Conservation (phyloP, 164 flowering plant genomes). For the Warburgia ugandensis region DNA sequence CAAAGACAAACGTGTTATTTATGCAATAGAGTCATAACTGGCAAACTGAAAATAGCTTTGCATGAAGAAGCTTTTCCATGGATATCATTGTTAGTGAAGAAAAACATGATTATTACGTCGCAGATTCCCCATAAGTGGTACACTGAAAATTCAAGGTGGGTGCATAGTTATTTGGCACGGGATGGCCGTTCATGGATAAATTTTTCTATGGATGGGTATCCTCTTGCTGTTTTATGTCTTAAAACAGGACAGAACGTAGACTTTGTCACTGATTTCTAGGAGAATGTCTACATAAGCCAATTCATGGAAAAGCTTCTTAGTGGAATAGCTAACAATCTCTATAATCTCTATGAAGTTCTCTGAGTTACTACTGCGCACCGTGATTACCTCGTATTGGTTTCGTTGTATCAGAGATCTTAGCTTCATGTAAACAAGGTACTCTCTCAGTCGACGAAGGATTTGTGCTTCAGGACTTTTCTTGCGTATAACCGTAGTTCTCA, state of each 20-base stretch:
- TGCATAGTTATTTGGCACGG: too few species aligned
- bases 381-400: constrained; percentile 1
- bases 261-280: neutral
- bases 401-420: constrained; percentile 11
- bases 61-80: too few species aligned
- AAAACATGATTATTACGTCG: neutral
- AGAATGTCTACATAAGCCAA: neutral
- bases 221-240: neutral
- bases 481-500: neutral
- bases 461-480: constrained; percentile 10
- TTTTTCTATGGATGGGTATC: too few species aligned
- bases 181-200: too few species aligned
- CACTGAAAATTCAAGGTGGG: too few species aligned
- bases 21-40: neutral
- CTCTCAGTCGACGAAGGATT: constrained; percentile 5
- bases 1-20: neutral
- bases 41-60: neutral
- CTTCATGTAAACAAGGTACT: constrained; percentile 11
- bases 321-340: neutral
- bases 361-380: neutral
- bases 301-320: neutral
- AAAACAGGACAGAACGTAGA: neutral
- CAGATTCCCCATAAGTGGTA: neutral
- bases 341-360: neutral
- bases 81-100: too few species aligned